Conservation (phyloP, 805 yeast species). For the Nakazawaea peltata region DNA sequence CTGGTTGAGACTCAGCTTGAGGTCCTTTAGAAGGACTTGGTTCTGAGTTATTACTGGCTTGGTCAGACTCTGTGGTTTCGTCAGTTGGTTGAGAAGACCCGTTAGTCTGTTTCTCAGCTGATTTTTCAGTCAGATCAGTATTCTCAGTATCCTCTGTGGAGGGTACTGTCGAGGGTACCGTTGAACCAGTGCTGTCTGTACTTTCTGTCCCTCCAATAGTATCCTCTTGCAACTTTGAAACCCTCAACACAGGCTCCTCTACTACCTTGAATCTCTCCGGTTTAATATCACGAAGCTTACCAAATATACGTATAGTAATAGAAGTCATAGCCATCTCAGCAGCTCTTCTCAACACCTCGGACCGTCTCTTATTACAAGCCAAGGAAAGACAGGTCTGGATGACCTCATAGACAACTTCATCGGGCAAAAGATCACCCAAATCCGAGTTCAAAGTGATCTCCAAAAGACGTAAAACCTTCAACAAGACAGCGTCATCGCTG, state of each 20-base stretch:
- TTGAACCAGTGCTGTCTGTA: not conserved
- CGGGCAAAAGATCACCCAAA: slow-evolving; percentile 59
- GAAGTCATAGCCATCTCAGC: slow-evolving; percentile 77
- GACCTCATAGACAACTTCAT: slow-evolving; percentile 79
- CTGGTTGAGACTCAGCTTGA: not conserved
- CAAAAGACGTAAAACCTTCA: slow-evolving; percentile 72
- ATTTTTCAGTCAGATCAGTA: not conserved
- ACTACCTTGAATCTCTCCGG: slow-evolving; percentile 26
- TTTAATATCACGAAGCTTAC: slow-evolving; percentile 47
- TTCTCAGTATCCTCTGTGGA: not conserved
- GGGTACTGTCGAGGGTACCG: not conserved
- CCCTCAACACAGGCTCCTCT: slow-evolving; percentile 21
- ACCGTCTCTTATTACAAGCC: slow-evolving; percentile 86
- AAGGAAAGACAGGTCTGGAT: slow-evolving; percentile 85
- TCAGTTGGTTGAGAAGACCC: not conserved
- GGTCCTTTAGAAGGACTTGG: not conserved
- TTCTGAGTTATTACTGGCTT: too few species aligned
- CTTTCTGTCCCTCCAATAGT: slow-evolving; percentile 41
- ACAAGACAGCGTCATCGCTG: slow-evolving; percentile 83
- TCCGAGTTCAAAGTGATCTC: slow-evolving; percentile 61
- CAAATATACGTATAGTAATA: slow-evolving; percentile 63
- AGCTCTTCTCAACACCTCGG: slow-evolving; percentile 80
- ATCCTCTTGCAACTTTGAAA: slow-evolving; percentile 42
- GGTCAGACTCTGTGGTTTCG: not conserved
- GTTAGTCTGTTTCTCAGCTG: not conserved